Evolutionary conservation across 1,139 yeast species (phyloP).

Genomic region (Blastobotrys buckinghamii): DNA sequence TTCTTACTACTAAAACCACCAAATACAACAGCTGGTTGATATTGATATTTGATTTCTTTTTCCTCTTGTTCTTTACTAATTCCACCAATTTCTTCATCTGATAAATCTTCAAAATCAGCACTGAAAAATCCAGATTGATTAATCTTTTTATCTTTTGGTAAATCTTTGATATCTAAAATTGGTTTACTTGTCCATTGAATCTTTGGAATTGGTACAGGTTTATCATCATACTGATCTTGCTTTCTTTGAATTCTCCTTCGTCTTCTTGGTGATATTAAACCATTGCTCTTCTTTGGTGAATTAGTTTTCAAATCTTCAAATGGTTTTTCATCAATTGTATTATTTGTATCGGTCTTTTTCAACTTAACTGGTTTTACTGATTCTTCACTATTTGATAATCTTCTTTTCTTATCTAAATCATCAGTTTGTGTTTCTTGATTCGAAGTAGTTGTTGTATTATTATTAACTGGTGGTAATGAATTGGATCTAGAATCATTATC

Average conservation of each 20-base stretch:
- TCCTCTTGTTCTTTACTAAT: not conserved
- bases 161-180: slow-evolving; percentile 23
- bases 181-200: slow-evolving; percentile 22
- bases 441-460: not conserved
- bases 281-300: not conserved
- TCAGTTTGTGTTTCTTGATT: not conserved
- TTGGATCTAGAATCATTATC: not conserved
- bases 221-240: not conserved
- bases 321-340: slow-evolving; percentile 3
- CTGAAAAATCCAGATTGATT: slow-evolving; percentile 28
- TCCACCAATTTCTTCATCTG: slow-evolving; percentile 22
- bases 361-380: not conserved
- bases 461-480: not conserved
- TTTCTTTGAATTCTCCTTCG: not conserved
- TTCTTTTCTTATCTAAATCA: slow-evolving; percentile 1
- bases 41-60: slow-evolving; percentile 6
- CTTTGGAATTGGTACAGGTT: slow-evolving; percentile 14
- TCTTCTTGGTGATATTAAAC: not conserved
- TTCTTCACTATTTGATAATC: not conserved
- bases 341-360: not conserved
- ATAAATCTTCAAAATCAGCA: slow-evolving; percentile 24
- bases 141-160: slow-evolving; percentile 24
- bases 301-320: not conserved
- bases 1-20: slow-evolving; percentile 2
- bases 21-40: not conserved